Evolutionary conservation across 257 asterid genomes (phyloP).

Genomic region (Catharanthus roseus): DNA sequence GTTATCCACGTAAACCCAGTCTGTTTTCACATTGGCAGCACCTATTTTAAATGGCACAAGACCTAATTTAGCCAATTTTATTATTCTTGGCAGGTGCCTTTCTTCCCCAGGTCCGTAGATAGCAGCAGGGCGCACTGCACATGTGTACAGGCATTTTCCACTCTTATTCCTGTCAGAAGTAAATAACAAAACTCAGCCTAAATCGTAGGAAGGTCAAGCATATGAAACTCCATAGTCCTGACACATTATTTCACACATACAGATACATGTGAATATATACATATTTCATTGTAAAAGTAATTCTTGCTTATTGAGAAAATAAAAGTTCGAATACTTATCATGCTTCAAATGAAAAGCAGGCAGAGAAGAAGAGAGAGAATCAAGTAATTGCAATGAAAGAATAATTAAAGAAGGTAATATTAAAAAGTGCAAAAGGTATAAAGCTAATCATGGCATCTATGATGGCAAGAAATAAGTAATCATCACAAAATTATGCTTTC

Average conservation of each 20-base stretch:
- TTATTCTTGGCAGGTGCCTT: slow-evolving; percentile 85
- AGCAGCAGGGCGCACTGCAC: slow-evolving; percentile 97
- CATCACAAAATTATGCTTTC: not conserved
- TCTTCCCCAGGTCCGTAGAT: slow-evolving; percentile 98
- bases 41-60: slow-evolving; percentile 80
- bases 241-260: not conserved
- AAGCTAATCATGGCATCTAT: not conserved
- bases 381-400: not conserved
- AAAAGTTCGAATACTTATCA: not conserved
- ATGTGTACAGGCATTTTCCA: slow-evolving; percentile 63
- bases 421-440: not conserved
- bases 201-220: not conserved
- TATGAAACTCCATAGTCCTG: not conserved
- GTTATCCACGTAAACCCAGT: slow-evolving; percentile 89
- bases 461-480: no score
- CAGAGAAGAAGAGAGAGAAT: not conserved
- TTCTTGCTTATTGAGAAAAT: not conserved
- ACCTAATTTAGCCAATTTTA: slow-evolving; percentile 70
- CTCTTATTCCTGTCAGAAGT: slow-evolving; percentile 38
- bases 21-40: slow-evolving; percentile 53
- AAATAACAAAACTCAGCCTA: not conserved
- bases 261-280: not conserved
- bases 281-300: not conserved
- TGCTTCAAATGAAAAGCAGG: not conserved
- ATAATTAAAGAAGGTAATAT: not conserved